Base-by-base conservation (phyloP, 1,139 yeast species). In the Geotrichum restrictum region DNA sequence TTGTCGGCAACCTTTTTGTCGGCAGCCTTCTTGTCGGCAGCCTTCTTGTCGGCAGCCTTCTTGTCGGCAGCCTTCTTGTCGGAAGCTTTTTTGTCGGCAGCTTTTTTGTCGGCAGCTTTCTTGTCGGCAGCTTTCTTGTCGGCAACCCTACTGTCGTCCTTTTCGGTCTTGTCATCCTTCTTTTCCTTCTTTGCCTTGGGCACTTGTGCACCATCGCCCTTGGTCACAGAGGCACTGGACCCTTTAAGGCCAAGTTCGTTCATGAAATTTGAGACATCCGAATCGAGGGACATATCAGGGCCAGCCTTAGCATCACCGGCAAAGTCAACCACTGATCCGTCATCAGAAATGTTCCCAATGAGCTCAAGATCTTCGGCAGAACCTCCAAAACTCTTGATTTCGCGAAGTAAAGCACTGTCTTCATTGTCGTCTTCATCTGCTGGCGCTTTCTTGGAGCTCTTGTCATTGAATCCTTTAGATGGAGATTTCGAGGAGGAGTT, bases 281-380 rank as follows among this genome's bases (percentile, higher is more conserved):
- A 65, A 3, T 74, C 69, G 34, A 84, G 74, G 1, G 65, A 66
- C 45, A 69, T 67, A 55, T 81, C 88, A 14, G 63, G 61, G 13
- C 40, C 45, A 21, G 63, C 67, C 14, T 63, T 69, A 37, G 57
- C 64, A 13, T 66, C 74, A 27, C 59, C 72, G 21, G 65, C 75
- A 58, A 82, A 82, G 60, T 83, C 88, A 62, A 82, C 88, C 63
- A 85, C 81, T 21, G 72, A 80, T 39, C 80, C 85, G n/a, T 76
- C 82, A 48, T 80, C 76, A 69, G 76, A 33, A 53, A 68, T 74
- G 69, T 73, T 73, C 10, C 82, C 62, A 0, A 75, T 63, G 16
- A 50, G 43, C 19, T 45, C 53, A 8, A 50, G 49, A 24, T 50
- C 53, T 6, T 31, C 46, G 24, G 42, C 53, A 34, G 48, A 48